Evolutionary conservation across 495 filamentous ascomycete genomes (phyloP).

Genomic region (Talaromyces proteolyticus): DNA sequence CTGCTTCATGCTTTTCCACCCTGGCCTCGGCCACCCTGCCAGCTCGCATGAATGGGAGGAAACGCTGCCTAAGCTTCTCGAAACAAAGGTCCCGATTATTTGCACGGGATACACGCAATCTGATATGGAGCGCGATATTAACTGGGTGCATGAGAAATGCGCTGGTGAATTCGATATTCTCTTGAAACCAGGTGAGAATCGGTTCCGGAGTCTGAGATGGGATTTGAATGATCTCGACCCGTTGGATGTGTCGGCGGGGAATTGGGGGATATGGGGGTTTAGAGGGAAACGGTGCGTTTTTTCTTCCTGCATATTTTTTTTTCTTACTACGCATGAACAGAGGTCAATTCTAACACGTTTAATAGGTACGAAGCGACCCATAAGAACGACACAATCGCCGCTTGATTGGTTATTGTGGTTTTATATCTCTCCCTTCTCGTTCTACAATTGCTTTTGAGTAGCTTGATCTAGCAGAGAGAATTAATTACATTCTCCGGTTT

Average conservation of each 20-base stretch:
- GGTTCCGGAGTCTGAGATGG: slow-evolving; percentile 91
- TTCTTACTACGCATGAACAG: neutral
- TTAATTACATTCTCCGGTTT: no score
- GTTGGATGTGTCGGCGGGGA: slow-evolving; percentile 88
- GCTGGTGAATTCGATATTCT: slow-evolving; percentile 87
- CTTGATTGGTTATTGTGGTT: neutral
- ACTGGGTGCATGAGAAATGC: slow-evolving; percentile 80
- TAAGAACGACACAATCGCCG: slow-evolving; percentile 4
- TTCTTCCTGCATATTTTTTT: slow-evolving; percentile 5
- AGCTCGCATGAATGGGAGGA: slow-evolving; percentile 89
- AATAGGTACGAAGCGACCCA: slow-evolving; percentile 37
- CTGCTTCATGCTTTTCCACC: slow-evolving; percentile 92
- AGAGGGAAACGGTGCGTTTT: slow-evolving; percentile 85
- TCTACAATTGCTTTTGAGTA: no score
- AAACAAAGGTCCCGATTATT: slow-evolving; percentile 92
- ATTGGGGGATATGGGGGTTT: slow-evolving; percentile 96
- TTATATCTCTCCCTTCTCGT: no score
- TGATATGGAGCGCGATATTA: slow-evolving; percentile 87
- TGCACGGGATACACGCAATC: slow-evolving; percentile 92
- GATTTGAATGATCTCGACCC: slow-evolving; percentile 95
- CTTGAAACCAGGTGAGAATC: slow-evolving; percentile 88
- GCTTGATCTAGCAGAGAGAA: no score
- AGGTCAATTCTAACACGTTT: slow-evolving; percentile 9
- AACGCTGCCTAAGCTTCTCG: slow-evolving; percentile 79
- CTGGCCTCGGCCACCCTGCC: slow-evolving; percentile 88